Conservation (phyloP, 441 rosid genomes). For the Adansonia rubrostipa region DNA sequence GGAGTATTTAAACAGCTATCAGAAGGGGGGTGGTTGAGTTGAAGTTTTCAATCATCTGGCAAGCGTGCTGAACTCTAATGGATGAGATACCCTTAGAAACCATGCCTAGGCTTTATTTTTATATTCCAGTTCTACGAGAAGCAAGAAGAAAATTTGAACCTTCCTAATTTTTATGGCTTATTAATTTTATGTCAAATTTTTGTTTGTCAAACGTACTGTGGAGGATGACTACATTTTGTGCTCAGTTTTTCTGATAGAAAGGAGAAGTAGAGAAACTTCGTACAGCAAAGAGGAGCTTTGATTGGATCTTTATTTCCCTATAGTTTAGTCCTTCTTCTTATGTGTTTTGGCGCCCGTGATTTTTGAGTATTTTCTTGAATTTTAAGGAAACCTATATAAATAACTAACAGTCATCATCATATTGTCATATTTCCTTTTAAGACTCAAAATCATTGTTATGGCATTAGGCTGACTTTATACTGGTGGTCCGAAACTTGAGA, state of each 20-base stretch:
- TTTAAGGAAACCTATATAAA: background rate
- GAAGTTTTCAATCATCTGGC: background rate
- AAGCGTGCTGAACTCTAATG: background rate
- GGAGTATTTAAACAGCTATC: background rate
- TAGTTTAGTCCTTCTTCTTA: background rate
- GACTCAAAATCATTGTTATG: background rate
- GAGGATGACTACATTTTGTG: background rate
- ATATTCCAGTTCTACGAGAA: background rate
- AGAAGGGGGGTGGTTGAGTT: background rate
- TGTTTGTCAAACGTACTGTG: background rate
- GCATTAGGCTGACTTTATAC: background rate
- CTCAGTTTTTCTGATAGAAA: background rate
- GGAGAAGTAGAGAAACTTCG: background rate
- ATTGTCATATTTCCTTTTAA: background rate
- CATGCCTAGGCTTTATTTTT: background rate
- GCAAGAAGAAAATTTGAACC: background rate
- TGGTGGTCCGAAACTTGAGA: background rate
- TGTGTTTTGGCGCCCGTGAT: background rate
- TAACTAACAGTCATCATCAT: background rate
- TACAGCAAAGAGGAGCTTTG: background rate
- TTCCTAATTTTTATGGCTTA: background rate
- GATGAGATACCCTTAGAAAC: constrained; percentile 1
- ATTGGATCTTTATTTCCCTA: background rate
- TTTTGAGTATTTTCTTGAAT: background rate
- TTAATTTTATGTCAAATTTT: background rate